phyloP scores from a whole-genome alignment of 768 basidiomycete genomes.

The Hericium erinaceus region DNA sequence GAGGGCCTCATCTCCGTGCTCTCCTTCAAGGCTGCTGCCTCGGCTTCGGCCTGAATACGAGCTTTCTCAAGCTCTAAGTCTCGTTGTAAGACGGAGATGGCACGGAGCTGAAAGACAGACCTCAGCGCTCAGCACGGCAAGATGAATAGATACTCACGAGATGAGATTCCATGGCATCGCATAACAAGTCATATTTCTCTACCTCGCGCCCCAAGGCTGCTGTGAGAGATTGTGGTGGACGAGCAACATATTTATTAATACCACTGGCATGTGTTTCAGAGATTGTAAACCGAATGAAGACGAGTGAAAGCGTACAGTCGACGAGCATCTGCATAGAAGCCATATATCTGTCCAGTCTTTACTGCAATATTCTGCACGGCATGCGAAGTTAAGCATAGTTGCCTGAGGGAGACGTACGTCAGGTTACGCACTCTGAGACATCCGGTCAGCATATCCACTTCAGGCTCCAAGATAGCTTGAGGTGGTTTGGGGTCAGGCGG shows the following conservation, averaged over 20 bases:
- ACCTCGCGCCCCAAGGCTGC: conserved; percentile 62
- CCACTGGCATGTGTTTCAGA: conserved; percentile 28
- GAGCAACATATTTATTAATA: conserved; percentile 44
- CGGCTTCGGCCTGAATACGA: conserved; percentile 25
- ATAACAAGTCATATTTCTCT: conserved; percentile 72
- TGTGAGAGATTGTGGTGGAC: conserved; percentile 58
- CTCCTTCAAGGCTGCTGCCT: conserved; percentile 24
- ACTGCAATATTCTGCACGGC: conserved; percentile 46
- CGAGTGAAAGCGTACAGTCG: conserved; percentile 42
- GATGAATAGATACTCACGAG: conserved; percentile 31
- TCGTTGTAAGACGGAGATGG: conserved; percentile 63
- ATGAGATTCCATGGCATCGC: conserved; percentile 67
- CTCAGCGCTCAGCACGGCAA: conserved; percentile 15
- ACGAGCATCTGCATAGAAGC: conserved; percentile 56
- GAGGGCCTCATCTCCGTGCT: conserved; percentile 1
- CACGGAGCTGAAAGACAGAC: conserved; percentile 41
- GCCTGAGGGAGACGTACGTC: not conserved
- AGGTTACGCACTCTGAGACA: conserved; percentile 44
- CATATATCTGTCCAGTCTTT: conserved; percentile 63
- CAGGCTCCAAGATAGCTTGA: conserved; percentile 47
- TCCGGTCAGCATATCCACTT: conserved; percentile 45
- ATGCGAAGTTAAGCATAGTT: not conserved
- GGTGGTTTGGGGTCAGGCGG: conserved; percentile 35
- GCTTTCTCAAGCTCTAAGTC: conserved; percentile 44
- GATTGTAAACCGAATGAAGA: not conserved